Percentiles rank a stretch among this genome's conserved stretches.
Evolutionary conservation across 2,329 filamentous ascomycete genomes (phyloP).

Genomic region (Pseudogymnoascus sp.): DNA sequence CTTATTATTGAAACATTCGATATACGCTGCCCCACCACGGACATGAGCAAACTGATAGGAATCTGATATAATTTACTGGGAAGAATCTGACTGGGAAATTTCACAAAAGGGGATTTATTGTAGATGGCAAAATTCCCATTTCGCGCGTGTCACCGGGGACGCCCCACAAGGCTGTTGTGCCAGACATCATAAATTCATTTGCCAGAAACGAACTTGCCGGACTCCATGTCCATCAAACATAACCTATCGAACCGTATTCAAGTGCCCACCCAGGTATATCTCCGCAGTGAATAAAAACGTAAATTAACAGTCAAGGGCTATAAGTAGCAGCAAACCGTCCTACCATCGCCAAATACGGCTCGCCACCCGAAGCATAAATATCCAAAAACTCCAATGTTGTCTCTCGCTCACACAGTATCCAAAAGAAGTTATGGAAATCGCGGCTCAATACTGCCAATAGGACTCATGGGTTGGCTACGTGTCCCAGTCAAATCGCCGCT

Average conservation of each 20-base stretch:
- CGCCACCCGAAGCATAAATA: constrained; percentile 3
- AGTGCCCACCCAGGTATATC: constrained; percentile 6
- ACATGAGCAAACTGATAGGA: background rate
- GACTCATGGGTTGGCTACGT: constrained; percentile 51
- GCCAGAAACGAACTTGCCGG: constrained; percentile 5
- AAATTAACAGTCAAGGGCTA: background rate
- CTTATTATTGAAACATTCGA: constrained; percentile 7
- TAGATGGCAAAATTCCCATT: background rate
- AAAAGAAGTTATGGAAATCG: constrained; percentile 1
- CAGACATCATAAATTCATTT: constrained; percentile 8
- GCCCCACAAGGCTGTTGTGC: constrained; percentile 8
- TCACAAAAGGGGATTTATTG: background rate
- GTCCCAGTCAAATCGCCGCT: constrained; percentile 65
- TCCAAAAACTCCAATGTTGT: background rate
- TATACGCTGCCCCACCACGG: background rate
- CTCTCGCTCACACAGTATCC: background rate
- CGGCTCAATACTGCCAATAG: constrained; percentile 35
- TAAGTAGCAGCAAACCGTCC: background rate
- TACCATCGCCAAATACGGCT: constrained; percentile 1
- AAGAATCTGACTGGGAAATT: background rate
- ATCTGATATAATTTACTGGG: background rate
- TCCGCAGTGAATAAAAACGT: background rate
- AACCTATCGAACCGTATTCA: background rate
- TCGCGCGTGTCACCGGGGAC: background rate
- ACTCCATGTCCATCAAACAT: background rate